Conservation (phyloP, 331 rosid species). For the Malus hybrid region DNA sequence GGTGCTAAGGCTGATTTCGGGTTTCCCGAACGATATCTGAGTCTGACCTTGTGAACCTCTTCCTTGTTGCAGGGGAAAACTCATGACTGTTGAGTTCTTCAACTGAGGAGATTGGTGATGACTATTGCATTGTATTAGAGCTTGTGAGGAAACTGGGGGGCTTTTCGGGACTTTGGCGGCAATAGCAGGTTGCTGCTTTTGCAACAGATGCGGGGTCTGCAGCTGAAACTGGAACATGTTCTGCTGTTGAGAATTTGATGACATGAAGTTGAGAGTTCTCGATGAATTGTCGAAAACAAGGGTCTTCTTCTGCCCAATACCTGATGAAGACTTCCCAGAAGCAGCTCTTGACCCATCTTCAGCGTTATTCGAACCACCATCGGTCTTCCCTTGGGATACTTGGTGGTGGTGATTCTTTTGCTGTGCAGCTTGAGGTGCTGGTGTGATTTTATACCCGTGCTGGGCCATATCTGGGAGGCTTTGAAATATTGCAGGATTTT, state of each 20-base stretch:
- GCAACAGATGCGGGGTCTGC: conserved; percentile 45
- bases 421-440: conserved; percentile 30
- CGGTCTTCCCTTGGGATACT: conserved; percentile 33
- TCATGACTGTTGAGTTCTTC: conserved; percentile 27
- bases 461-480: conserved; percentile 41
- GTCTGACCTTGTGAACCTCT: conserved; percentile 43
- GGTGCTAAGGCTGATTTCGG: conserved; percentile 23
- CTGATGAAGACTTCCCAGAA: conserved; percentile 35
- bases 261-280: conserved; percentile 48
- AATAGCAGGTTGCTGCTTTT: conserved; percentile 37
- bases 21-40: conserved; percentile 68
- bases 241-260: conserved; percentile 46
- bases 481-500: conserved; percentile 43
- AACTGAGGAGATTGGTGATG: conserved; percentile 35
- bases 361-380: conserved; percentile 27
- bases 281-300: conserved; percentile 61
- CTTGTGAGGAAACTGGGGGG: conserved; percentile 34
- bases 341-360: conserved; percentile 40
- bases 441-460: conserved; percentile 41
- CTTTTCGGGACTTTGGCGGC: conserved; percentile 29
- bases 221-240: conserved; percentile 30
- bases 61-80: conserved; percentile 39
- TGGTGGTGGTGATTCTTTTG: conserved; percentile 39
- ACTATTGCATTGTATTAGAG: conserved; percentile 26
- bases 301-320: conserved; percentile 46